These are phyloP conservation scores for Paramyrothecium roridum DNA, from an alignment of 2,329 filamentous ascomycete species.

Conservation along the genomic window DNA sequence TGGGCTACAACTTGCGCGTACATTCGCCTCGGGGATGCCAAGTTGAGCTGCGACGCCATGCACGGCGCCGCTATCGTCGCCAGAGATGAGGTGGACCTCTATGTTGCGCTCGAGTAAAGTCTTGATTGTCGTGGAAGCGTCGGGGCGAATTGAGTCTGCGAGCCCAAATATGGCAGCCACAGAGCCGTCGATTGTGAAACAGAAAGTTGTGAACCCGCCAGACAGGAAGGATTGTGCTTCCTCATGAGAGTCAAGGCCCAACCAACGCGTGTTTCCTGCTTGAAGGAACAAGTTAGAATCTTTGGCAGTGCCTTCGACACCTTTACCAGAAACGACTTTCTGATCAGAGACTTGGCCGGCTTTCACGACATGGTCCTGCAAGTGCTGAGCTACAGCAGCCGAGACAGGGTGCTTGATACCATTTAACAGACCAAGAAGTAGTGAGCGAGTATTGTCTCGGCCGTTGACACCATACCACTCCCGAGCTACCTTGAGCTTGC, in stretches of 20 bases:
- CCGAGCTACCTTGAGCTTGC: slow-evolving; percentile 41
- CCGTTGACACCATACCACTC: slow-evolving; percentile 3
- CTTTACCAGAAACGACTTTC: slow-evolving; percentile 40
- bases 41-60: slow-evolving; percentile 33
- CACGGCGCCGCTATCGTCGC: slow-evolving; percentile 52
- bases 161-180: slow-evolving; percentile 42
- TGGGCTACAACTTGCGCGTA: slow-evolving; percentile 40
- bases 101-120: slow-evolving; percentile 35
- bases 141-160: slow-evolving; percentile 40
- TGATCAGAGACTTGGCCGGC: slow-evolving; percentile 20
- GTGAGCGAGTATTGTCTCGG: slow-evolving; percentile 4
- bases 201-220: slow-evolving; percentile 41
- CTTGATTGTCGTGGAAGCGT: slow-evolving; percentile 31
- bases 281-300: slow-evolving; percentile 24
- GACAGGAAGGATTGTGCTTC: slow-evolving; percentile 30
- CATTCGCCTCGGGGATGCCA: slow-evolving; percentile 31
- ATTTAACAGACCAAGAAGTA: slow-evolving; percentile 28
- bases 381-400: slow-evolving; percentile 37
- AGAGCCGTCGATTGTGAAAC: slow-evolving; percentile 35
- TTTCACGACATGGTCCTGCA: slow-evolving; percentile 21
- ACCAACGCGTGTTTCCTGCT: slow-evolving; percentile 51
- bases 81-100: slow-evolving; percentile 46
- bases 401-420: slow-evolving; percentile 53
- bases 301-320: slow-evolving; percentile 33
- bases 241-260: slow-evolving; percentile 26